phyloP scores from a whole-genome alignment of 495 filamentous ascomycete species.

The Arthonia radiata region DNA sequence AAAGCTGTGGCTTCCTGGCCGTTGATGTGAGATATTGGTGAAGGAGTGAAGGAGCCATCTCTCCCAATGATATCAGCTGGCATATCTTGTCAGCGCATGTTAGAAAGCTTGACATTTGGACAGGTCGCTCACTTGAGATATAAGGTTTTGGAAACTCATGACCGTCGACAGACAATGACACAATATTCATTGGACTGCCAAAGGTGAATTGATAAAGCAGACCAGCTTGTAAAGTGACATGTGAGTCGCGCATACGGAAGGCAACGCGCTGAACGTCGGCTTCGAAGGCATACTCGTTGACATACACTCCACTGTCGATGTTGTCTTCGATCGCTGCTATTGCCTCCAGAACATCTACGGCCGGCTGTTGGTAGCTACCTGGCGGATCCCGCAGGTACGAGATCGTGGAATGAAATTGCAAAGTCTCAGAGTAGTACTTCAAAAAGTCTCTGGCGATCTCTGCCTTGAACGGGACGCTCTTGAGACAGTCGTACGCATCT shows the following conservation, averaged over 20 bases:
- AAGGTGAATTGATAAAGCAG: slow-evolving; percentile 21
- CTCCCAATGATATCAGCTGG: too few relatives aligned
- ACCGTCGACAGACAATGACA: slow-evolving; percentile 24
- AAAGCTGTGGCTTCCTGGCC: slow-evolving; percentile 15
- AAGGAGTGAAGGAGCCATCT: slow-evolving; percentile 12
- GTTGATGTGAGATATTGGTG: slow-evolving; percentile 22
- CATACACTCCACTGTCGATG: slow-evolving; percentile 15
- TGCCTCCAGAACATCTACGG: slow-evolving; percentile 22
- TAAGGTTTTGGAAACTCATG: slow-evolving; percentile 22
- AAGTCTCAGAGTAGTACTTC: slow-evolving; percentile 25
- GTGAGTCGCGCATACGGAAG: slow-evolving; percentile 21
- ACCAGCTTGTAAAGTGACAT: slow-evolving; percentile 18
- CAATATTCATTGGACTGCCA: slow-evolving; percentile 17
- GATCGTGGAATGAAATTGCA: slow-evolving; percentile 32
- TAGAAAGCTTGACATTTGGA: too few relatives aligned
- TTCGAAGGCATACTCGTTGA: slow-evolving; percentile 27
- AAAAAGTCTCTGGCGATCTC: slow-evolving; percentile 25
- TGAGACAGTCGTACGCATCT: slow-evolving; percentile 26
- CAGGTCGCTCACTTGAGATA: slow-evolving; percentile 8
- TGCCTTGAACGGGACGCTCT: slow-evolving; percentile 28
- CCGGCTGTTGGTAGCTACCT: slow-evolving; percentile 25
- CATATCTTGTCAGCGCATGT: too few relatives aligned
- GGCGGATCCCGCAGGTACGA: slow-evolving; percentile 31
- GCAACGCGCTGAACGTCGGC: slow-evolving; percentile 19
- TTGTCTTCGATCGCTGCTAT: slow-evolving; percentile 20